Conservation (phyloP, 1,284 basidiomycete species). For the Spongiforma sp. region DNA sequence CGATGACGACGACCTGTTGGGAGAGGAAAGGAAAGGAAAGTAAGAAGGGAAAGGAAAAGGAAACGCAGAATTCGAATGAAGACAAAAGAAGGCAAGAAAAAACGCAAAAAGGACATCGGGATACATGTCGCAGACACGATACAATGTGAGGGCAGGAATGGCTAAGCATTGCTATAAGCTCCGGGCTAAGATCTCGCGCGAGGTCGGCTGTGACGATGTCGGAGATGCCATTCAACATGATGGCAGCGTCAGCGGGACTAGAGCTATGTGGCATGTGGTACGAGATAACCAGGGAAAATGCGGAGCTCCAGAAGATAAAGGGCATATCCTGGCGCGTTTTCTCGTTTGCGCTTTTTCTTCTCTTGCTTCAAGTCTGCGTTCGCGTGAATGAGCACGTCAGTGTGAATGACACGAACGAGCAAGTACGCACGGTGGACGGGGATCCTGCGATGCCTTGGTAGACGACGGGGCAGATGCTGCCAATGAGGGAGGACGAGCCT, state of each 20-base stretch:
- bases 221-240: slow-evolving; percentile 88
- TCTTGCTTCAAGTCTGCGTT: too few relatives aligned
- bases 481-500: too few relatives aligned
- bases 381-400: too few relatives aligned
- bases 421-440: too few relatives aligned
- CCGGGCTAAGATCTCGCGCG: slow-evolving; percentile 86
- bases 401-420: too few relatives aligned
- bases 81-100: slow-evolving; percentile 38
- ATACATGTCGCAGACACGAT: slow-evolving; percentile 79
- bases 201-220: slow-evolving; percentile 90
- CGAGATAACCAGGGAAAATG: too few relatives aligned
- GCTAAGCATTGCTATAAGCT: slow-evolving; percentile 88
- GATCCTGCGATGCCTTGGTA: too few relatives aligned
- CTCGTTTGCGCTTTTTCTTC: too few relatives aligned
- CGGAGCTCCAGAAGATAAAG: too few relatives aligned
- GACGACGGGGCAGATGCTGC: too few relatives aligned
- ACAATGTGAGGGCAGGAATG: slow-evolving; percentile 91
- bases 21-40: slow-evolving; percentile 44
- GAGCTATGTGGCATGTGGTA: too few relatives aligned
- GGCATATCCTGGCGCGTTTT: too few relatives aligned
- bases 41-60: slow-evolving; percentile 59
- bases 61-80: slow-evolving; percentile 37
- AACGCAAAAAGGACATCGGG: slow-evolving; percentile 61
- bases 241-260: slow-evolving; percentile 74
- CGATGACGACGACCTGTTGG: slow-evolving; percentile 35